Percentiles rank a stretch among this genome's conserved stretches.
These are phyloP conservation scores for Camellia japonica DNA, from an alignment of 148 eudicot genomes.

Conservation along the genomic window DNA sequence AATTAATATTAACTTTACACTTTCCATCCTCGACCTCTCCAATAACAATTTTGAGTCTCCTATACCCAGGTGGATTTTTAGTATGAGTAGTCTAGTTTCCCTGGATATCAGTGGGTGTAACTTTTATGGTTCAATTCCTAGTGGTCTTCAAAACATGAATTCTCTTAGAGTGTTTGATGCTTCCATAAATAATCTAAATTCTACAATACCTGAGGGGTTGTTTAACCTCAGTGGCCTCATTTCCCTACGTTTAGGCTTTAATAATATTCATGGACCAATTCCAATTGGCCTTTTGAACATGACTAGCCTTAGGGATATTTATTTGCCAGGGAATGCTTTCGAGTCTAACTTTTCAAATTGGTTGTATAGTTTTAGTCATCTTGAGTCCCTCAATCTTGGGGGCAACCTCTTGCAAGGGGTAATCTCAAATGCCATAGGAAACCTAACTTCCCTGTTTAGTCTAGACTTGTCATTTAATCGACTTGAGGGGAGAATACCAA, in stretches of 20 bases:
- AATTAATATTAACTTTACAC: neutral
- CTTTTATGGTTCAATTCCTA: neutral
- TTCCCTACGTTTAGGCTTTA: too few relatives aligned
- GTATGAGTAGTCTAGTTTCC: neutral
- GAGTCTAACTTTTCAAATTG: neutral
- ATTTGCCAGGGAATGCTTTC: neutral
- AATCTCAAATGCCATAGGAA: conserved; percentile 13
- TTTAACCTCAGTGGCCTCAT: too few relatives aligned
- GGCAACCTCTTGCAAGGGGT: neutral
- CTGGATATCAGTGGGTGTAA: neutral
- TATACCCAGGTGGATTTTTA: neutral
- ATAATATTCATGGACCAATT: neutral
- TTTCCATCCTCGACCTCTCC: conserved; percentile 6
- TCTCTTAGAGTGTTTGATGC: neutral
- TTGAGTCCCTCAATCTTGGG: neutral
- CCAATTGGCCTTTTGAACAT: conserved; percentile 4
- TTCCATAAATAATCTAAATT: too few relatives aligned
- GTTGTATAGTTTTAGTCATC: neutral
- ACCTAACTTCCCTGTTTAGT: conserved; percentile 6
- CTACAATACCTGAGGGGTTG: too few relatives aligned
- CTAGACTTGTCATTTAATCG: conserved; percentile 11
- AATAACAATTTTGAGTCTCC: neutral
- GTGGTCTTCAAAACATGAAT: neutral
- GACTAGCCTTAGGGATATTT: neutral
- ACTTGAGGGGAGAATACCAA: conserved; percentile 20